Base-by-base conservation (phyloP, 495 filamentous ascomycete genomes). In the Hyaloscypha finlandica region DNA sequence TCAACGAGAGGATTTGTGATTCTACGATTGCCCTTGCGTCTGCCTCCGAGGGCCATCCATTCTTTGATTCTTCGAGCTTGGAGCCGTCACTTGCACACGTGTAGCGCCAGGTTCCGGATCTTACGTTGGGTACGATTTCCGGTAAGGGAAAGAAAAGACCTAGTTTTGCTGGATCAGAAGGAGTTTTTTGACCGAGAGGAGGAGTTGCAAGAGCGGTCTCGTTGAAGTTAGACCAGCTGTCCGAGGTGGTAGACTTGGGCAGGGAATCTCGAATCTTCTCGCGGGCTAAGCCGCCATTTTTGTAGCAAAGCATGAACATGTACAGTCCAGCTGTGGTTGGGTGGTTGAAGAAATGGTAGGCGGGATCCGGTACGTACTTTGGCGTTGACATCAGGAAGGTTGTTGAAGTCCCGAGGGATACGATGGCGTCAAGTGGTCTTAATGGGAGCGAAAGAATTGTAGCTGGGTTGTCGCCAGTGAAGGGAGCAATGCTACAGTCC, bases 281-380 rank as follows among this genome's bases (percentile, higher is more conserved):
- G 54, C 95, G 91, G 0, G 95, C 95, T 0, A 98, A 85, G 1
- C 92, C 92, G 66, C 95, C 95, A 80, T 99, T 99, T 78, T 97
- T 97, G 82, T 98, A 99, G 82, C 95, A 99, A 33, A 99, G 89
- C 95, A 99, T 99, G 78, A 99, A 99, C 94, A 99, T 93, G 79
- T 92, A 92, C 52, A 94, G 82, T 4, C 89, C 89, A 6, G 87
- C 79, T 0, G 90, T 93, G 35, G 92, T 93, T 1, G 91, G 91
- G 77, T 95, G 91, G 78, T 94, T 92, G 82, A 96, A 92, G 80
- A 94, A 91, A 80, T 96, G 92, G 42, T 92, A 92, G 20, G 89
- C 86, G 1, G 92, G 90, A 72, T 97, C 90, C 2, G 95, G 92
- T 75, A 89, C 87, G 81, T 97, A 97, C 71, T 86, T 86, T 11